Percentiles rank a stretch among this genome's conserved stretches.
Evolutionary conservation across 2,329 filamentous ascomycete genomes (phyloP).

Genomic region (Plenodomus tracheiphilus): DNA sequence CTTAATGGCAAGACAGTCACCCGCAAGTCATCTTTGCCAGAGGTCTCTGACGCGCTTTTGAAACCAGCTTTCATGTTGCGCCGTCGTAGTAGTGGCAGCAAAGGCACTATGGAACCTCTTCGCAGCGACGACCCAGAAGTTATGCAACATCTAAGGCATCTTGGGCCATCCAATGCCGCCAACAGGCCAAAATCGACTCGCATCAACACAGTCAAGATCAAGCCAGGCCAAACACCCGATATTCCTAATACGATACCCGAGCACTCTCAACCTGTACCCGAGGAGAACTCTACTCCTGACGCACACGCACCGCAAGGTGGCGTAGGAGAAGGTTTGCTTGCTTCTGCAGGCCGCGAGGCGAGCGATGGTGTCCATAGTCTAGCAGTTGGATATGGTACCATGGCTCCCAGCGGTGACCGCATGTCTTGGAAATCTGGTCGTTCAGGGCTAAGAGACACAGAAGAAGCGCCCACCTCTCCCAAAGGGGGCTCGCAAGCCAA

Average conservation of each 20-base stretch:
- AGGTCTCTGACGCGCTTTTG: constrained; percentile 29
- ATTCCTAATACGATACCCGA: constrained; percentile 50
- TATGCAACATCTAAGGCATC: constrained; percentile 63
- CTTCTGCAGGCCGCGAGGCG: constrained; percentile 59
- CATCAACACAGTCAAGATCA: constrained; percentile 67
- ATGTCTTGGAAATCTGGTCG: constrained; percentile 34
- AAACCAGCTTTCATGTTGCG: constrained; percentile 50
- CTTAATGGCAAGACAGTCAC: constrained; percentile 14
- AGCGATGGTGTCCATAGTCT: constrained; percentile 69
- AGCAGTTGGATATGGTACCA: constrained; percentile 50
- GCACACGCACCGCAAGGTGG: constrained; percentile 53
- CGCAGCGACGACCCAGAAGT: constrained; percentile 59
- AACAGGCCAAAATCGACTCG: constrained; percentile 63
- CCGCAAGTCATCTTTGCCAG: constrained; percentile 38
- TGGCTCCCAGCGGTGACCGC: constrained; percentile 33
- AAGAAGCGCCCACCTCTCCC: constrained; percentile 29
- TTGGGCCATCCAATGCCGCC: constrained; percentile 66
- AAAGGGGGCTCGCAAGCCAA: constrained; percentile 18
- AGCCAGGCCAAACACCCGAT: constrained; percentile 60
- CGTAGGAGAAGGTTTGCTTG: constrained; percentile 58
- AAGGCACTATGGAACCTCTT: constrained; percentile 44
- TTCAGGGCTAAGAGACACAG: constrained; percentile 14
- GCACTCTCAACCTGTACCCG: constrained; percentile 35
- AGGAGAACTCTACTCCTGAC: constrained; percentile 15
- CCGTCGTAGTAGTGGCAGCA: constrained; percentile 49